Base-by-base conservation (phyloP, 2,329 filamentous ascomycete genomes). In the Arthroderma uncinatum region DNA sequence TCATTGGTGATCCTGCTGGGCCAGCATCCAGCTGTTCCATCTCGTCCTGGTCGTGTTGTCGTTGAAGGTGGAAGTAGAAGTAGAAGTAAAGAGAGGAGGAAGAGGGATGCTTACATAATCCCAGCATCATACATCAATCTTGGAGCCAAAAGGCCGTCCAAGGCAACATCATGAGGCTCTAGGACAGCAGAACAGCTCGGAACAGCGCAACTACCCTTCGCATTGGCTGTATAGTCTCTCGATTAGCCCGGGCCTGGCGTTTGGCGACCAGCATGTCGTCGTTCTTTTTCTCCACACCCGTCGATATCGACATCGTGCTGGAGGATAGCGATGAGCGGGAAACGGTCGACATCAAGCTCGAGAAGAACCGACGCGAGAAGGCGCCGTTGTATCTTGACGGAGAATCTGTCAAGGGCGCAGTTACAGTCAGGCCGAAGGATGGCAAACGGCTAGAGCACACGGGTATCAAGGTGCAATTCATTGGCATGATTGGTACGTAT, bases 381-480 rank as follows among this genome's bases (percentile, higher is more conserved):
- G 91, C 91, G 53, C 93, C 93, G 59, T 80, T 98, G 61, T 98
- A 95, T 73, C 91, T 95, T 80, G 93, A 98, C 70, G 93, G 94
- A 65, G 93, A 98, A 78, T 96, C 91, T 42, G 92, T 98, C 69
- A 96, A 95, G 78, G 93, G 92, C 67, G 87, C 87, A 54, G 91
- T 98, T 60, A 98, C 93, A 6, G 85, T 98, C 64, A 80, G 93
- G 64, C 93, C 93, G 53, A 98, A 98, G 75, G 93, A 98, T 79
- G 93, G 93, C 70, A 97, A 97, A 79, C 83, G 93, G 61, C 79
- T 98, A 68, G 93, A 98, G 74, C 93, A 98, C 74, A 97, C 91
- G 9, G 93, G 93, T 66, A 96, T 98, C 81, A 98, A 98, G 76
- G 92, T 98, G 67, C 93, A 98, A 72, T 98, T 98, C 77, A 96